phyloP scores from a whole-genome alignment of 768 basidiomycete genomes.

The Mycena galericulata region DNA sequence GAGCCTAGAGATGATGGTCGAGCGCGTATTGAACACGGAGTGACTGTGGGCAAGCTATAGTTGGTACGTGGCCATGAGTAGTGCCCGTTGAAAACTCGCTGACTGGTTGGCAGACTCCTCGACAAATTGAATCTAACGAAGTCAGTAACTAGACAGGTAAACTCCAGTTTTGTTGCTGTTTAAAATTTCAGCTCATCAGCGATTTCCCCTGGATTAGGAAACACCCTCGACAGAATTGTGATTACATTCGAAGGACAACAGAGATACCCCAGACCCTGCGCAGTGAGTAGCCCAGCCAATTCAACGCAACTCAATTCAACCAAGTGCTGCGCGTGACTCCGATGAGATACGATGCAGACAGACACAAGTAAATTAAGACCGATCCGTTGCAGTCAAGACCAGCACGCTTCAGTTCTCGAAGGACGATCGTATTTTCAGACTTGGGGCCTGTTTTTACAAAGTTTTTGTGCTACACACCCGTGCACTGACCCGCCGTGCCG shows the following conservation, averaged over 20 bases:
- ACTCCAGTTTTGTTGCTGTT: slow-evolving; percentile 8
- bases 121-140: slow-evolving; percentile 9
- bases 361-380: no score
- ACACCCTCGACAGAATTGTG: not conserved
- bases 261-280: not conserved
- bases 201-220: not conserved
- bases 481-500: no score
- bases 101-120: not conserved
- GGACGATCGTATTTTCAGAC: no score
- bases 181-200: slow-evolving; percentile 2
- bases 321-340: no score
- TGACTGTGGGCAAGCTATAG: not conserved
- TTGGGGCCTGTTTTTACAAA: no score
- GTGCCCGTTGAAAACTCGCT: no score
- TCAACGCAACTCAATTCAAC: no score
- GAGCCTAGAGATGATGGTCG: not conserved
- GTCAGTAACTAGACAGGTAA: slow-evolving; percentile 11
- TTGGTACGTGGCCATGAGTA: no score
- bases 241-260: not conserved
- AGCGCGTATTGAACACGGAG: not conserved
- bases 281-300: slow-evolving; percentile 3
- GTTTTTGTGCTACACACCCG: no score
- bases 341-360: no score
- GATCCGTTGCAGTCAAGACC: no score
- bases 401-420: no score